These are phyloP conservation scores for Pistacia integerrima DNA, from an alignment of 345 rosid species.

Conservation along the genomic window DNA sequence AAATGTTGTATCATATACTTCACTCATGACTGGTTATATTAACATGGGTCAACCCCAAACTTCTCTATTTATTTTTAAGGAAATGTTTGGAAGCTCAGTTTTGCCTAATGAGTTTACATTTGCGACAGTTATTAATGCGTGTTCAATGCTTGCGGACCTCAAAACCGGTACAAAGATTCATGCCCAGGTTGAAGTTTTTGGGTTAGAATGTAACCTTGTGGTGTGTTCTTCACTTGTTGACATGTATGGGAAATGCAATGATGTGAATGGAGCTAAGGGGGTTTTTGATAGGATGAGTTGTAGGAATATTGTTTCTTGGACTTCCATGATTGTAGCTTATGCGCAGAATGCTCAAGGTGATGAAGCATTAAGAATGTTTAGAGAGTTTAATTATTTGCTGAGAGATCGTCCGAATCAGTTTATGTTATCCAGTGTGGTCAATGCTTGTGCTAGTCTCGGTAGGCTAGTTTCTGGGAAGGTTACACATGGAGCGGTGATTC, in stretches of 20 bases:
- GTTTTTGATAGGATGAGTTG: constrained; percentile 62
- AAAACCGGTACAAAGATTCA: constrained; percentile 55
- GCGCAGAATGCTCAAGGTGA: constrained; percentile 71
- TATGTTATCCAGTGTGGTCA: constrained; percentile 72
- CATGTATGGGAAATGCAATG: constrained; percentile 92
- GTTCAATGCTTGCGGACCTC: constrained; percentile 53
- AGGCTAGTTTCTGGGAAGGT: constrained; percentile 58
- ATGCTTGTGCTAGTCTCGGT: constrained; percentile 72
- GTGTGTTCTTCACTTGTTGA: constrained; percentile 76
- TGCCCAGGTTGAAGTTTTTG: constrained; percentile 52
- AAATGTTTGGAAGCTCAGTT: constrained; percentile 42
- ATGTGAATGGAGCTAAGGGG: constrained; percentile 56
- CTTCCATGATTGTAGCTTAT: constrained; percentile 66
- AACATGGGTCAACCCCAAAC: constrained; percentile 34
- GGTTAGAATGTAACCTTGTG: constrained; percentile 49
- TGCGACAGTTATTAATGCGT: constrained; percentile 60
- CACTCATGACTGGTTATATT: constrained; percentile 60
- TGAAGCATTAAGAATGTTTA: constrained; percentile 65
- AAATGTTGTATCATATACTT: constrained; percentile 76
- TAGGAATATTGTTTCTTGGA: constrained; percentile 78
- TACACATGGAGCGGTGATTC: constrained; percentile 65
- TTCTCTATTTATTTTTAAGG: constrained; percentile 40
- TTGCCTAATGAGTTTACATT: constrained; percentile 64
- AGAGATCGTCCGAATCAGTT: constrained; percentile 50
- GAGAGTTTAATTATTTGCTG: constrained; percentile 37